phyloP scores from a whole-genome alignment of 148 eudicot genomes.

The Vaccinium corymbosum region DNA sequence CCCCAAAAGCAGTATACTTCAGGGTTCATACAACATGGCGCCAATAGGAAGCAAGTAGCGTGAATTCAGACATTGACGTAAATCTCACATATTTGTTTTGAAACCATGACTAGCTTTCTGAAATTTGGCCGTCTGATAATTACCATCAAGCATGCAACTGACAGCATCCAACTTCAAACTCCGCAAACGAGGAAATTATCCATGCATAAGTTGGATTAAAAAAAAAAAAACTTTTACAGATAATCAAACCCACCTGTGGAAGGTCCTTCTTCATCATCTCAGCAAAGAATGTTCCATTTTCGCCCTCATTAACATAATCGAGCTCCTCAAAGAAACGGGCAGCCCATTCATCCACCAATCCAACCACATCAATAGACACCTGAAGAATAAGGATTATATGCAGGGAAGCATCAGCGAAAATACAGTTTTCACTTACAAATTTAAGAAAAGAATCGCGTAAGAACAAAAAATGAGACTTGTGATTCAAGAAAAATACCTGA shows the following conservation, averaged over 20 bases:
- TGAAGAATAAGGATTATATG: slow-evolving; percentile 26
- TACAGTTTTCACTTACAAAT: not conserved
- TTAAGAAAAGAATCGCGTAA: not conserved
- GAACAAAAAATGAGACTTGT: slow-evolving; percentile 9
- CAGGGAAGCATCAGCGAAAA: not conserved
- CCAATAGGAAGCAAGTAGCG: not conserved
- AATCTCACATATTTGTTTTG: not conserved
- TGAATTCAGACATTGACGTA: not conserved
- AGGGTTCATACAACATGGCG: not conserved
- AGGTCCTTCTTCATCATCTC: slow-evolving; percentile 98
- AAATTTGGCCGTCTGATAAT: not conserved
- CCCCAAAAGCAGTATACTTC: not conserved
- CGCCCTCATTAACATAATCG: slow-evolving; percentile 95
- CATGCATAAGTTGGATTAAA: not conserved
- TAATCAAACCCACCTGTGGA: slow-evolving; percentile 65
- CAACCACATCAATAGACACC: slow-evolving; percentile 94
- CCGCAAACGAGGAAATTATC: not conserved
- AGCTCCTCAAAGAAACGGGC: slow-evolving; percentile 99
- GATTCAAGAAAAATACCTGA: slow-evolving; percentile 48
- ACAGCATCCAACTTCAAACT: not conserved
- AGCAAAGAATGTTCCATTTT: slow-evolving; percentile 88
- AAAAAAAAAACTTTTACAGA: not conserved
- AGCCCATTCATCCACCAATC: slow-evolving; percentile 99
- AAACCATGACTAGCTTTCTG: slow-evolving; percentile 10
- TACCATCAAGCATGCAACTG: not conserved